A percentile compares a stretch with the other conserved stretches of the same genome.
Evolutionary conservation across 768 basidiomycete genomes (phyloP).

Genomic region (Kwoniella dendrophila): DNA sequence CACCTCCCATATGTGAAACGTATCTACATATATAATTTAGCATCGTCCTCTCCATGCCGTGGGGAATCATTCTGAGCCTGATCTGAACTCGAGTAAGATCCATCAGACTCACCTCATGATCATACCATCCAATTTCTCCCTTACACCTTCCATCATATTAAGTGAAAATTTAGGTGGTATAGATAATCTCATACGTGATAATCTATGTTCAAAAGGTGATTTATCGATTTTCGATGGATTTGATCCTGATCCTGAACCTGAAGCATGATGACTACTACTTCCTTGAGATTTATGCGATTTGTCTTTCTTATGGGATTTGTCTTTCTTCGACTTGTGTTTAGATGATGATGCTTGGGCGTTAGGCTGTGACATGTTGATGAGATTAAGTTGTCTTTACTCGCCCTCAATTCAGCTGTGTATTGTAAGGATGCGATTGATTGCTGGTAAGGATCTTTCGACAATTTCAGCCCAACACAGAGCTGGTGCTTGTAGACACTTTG

Average conservation of each 20-base stretch:
- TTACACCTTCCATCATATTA: slow-evolving; percentile 71
- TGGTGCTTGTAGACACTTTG: too few relatives aligned
- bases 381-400: too few relatives aligned
- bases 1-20: slow-evolving; percentile 80
- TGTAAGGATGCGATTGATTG: too few relatives aligned
- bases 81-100: too few relatives aligned
- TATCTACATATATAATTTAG: slow-evolving; percentile 63
- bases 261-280: background rate
- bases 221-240: slow-evolving; percentile 46
- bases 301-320: slow-evolving; percentile 22
- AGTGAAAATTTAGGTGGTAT: slow-evolving; percentile 79
- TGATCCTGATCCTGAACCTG: background rate
- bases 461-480: too few relatives aligned
- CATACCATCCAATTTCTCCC: slow-evolving; percentile 91
- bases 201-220: slow-evolving; percentile 64
- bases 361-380: background rate
- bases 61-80: too few relatives aligned
- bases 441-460: background rate
- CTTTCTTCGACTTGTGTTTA: slow-evolving; percentile 18
- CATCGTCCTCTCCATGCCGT: background rate
- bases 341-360: slow-evolving; percentile 27
- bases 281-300: slow-evolving; percentile 11
- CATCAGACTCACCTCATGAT: slow-evolving; percentile 75
- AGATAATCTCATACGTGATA: slow-evolving; percentile 63
- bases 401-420: too few relatives aligned